phyloP scores from a whole-genome alignment of 2,329 filamentous ascomycete species.

The Aspergillus sp. region DNA sequence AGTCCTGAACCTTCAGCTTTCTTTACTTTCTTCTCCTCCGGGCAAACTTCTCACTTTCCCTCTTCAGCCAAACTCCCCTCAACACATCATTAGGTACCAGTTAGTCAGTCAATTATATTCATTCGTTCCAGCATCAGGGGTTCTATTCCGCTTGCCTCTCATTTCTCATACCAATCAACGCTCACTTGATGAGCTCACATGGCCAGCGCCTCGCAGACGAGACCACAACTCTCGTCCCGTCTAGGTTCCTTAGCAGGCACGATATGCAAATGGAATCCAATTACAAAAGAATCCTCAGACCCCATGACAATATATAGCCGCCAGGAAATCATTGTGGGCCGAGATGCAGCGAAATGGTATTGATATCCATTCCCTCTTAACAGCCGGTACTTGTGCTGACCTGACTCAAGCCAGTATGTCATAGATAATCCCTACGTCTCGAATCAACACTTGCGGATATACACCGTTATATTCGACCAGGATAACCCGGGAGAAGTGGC shows the following conservation, averaged over 20 bases:
- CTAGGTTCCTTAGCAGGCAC: constrained; percentile 19
- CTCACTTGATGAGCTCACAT: neutral
- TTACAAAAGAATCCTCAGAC: constrained; percentile 10
- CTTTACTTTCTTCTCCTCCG: neutral
- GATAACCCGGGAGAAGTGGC: constrained; percentile 36
- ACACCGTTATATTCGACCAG: constrained; percentile 43
- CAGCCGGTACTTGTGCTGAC: constrained; percentile 9
- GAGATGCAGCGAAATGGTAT: constrained; percentile 33
- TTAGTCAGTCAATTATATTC: neutral
- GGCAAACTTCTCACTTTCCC: neutral
- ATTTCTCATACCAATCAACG: neutral
- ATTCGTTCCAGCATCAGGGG: neutral
- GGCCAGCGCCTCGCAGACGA: neutral
- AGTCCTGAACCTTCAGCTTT: no score
- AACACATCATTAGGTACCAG: neutral
- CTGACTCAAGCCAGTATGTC: constrained; percentile 30
- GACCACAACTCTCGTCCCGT: neutral
- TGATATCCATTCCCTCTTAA: neutral
- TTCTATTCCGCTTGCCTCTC: neutral
- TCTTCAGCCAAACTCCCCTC: neutral
- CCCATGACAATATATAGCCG: constrained; percentile 27
- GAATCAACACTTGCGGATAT: constrained; percentile 44
- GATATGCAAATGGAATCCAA: constrained; percentile 23
- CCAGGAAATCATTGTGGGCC: constrained; percentile 37
- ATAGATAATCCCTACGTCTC: constrained; percentile 39